These are phyloP conservation scores for Petrea volubilis DNA, from an alignment of 257 asterid species.

Conservation along the genomic window DNA sequence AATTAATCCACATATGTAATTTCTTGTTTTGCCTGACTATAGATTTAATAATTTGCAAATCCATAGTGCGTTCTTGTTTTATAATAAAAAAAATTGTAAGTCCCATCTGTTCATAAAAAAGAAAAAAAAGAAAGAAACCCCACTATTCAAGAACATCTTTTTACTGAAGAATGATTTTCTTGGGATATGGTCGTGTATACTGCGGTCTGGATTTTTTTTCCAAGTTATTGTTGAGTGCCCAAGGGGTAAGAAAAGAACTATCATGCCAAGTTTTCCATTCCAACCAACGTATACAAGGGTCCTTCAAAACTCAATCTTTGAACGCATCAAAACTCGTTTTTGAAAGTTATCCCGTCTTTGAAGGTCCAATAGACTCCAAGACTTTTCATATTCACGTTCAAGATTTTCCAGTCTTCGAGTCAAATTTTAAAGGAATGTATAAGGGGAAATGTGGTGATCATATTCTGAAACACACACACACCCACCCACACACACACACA, in stretches of 20 bases:
- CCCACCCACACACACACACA: too few relatives aligned
- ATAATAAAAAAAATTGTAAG: too few relatives aligned
- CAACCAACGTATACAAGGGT: neutral
- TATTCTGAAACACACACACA: too few relatives aligned
- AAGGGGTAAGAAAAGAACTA: neutral
- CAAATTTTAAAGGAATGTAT: neutral
- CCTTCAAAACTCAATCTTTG: slow-evolving; percentile 21
- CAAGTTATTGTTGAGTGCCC: neutral
- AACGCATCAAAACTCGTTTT: slow-evolving; percentile 13
- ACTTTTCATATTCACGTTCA: neutral
- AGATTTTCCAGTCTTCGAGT: neutral
- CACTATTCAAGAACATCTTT: too few relatives aligned
- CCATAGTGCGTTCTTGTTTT: too few relatives aligned
- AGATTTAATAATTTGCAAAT: too few relatives aligned
- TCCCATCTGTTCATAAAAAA: too few relatives aligned
- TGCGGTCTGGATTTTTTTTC: neutral
- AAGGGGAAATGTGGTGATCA: slow-evolving; percentile 16
- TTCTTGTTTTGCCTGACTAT: too few relatives aligned
- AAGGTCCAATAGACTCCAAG: neutral
- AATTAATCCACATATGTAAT: too few relatives aligned
- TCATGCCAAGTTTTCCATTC: neutral
- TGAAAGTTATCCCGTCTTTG: neutral
- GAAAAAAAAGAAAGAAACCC: too few relatives aligned
- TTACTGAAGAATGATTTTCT: too few relatives aligned
- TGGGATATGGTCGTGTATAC: neutral